Conservation (phyloP, 1,284 basidiomycete genomes). For the Flammula alnicola region DNA sequence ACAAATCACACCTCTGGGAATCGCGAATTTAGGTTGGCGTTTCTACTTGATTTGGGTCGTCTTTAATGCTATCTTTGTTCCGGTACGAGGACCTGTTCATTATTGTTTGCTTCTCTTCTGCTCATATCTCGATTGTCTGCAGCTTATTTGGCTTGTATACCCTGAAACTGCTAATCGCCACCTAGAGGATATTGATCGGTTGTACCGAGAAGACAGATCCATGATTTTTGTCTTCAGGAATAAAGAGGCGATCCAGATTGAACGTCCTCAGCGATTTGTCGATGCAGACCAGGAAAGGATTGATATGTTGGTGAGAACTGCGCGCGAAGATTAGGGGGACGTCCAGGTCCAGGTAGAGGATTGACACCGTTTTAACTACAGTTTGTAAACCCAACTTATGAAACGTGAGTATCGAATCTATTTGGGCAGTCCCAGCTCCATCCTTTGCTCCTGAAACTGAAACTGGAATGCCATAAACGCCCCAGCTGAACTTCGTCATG, state of each 20-base stretch:
- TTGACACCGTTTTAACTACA: too few species aligned
- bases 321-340: slow-evolving; percentile 10
- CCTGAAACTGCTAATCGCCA: slow-evolving; percentile 52
- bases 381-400: too few species aligned
- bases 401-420: too few species aligned
- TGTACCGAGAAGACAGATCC: slow-evolving; percentile 46
- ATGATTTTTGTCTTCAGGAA: slow-evolving; percentile 45
- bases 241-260: slow-evolving; percentile 45
- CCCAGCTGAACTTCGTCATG: too few species aligned
- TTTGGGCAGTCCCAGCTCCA: too few species aligned
- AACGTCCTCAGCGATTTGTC: slow-evolving; percentile 44
- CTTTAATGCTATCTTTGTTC: slow-evolving; percentile 51
- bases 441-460: too few species aligned
- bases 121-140: background rate
- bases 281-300: slow-evolving; percentile 35
- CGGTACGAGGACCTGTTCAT: slow-evolving; percentile 33
- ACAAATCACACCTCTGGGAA: slow-evolving; percentile 48
- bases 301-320: slow-evolving; percentile 10
- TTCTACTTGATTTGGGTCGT: slow-evolving; percentile 52
- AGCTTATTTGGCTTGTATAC: slow-evolving; percentile 49
- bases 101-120: background rate
- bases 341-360: too few species aligned
- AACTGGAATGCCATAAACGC: too few species aligned
- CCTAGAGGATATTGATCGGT: slow-evolving; percentile 50
- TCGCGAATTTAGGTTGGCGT: slow-evolving; percentile 47